A percentile compares a stretch with the other conserved stretches of the same genome.
Conservation (phyloP, 2,329 filamentous ascomycete species). For the Chalara sp. region DNA sequence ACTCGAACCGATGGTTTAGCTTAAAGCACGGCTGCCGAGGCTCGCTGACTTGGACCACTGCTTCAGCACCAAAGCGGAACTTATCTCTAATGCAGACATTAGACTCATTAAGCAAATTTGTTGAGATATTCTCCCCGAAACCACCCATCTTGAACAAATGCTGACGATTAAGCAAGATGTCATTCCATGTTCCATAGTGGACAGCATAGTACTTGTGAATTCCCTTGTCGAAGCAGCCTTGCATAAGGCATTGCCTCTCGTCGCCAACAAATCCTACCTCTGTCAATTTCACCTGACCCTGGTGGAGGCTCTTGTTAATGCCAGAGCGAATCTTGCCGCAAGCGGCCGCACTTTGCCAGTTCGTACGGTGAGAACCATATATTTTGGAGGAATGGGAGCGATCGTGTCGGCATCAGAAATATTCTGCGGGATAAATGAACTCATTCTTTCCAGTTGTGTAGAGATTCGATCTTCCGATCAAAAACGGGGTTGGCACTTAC, state of each 20-base stretch:
- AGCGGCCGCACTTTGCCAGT: too few species aligned
- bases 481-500: too few species aligned
- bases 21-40: constrained; percentile 63
- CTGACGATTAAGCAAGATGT: constrained; percentile 41
- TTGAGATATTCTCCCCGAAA: constrained; percentile 58
- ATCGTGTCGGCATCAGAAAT: too few species aligned
- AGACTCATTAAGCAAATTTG: constrained; percentile 48
- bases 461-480: too few species aligned
- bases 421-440: too few species aligned
- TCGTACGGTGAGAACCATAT: too few species aligned
- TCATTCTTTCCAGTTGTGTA: too few species aligned
- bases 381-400: too few species aligned
- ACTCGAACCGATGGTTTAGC: constrained; percentile 59
- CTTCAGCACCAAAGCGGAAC: constrained; percentile 39
- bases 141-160: constrained; percentile 48
- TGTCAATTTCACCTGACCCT: constrained; percentile 12
- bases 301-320: constrained; percentile 32
- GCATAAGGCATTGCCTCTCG: constrained; percentile 55
- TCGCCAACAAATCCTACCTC: constrained; percentile 46
- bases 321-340: constrained; percentile 37
- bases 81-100: constrained; percentile 61
- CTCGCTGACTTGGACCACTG: constrained; percentile 51
- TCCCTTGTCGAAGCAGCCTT: constrained; percentile 58
- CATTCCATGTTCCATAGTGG: constrained; percentile 50
- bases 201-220: constrained; percentile 50